Base-by-base conservation (phyloP, 1,284 basidiomycete genomes). In the Athelia sp. region DNA sequence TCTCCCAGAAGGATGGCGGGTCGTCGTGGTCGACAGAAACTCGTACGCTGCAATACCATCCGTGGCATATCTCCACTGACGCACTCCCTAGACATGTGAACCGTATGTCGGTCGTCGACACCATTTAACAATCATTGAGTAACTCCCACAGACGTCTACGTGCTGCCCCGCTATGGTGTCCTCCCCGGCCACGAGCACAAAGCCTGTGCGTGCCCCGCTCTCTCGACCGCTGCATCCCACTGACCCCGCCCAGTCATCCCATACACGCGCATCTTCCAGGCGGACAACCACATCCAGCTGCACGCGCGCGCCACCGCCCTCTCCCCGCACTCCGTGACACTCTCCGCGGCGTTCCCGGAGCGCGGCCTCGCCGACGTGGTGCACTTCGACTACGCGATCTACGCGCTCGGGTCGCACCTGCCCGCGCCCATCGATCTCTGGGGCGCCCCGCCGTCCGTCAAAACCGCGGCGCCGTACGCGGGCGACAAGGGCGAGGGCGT, bases 1-100 rank as follows among this genome's bases (percentile, higher is more conserved):
- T 31, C 65, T 79, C 15, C 75, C 76, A 2, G 49, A 58, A n/a
- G 66, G 61, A 34, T 77, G 72, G 69, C 58, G 71, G n/a, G 66
- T 79, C 40, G 69, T 79, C 19, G 66, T 73, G 17, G 64, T 79
- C 42, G 77, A 79, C 55, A 58, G 76, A 45, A 76, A 79, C 54
- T 64, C 69, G 42, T 70, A 52, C 38, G 58, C 52, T 26, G 42
- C 54, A 38, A 8, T 40, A 17, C 21, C 15, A 4, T 40, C 6
- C 14, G 31, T 38, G 15, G 24, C 15, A 14, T 19, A 18, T 17
- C 23, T 21, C 15, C 26, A 34, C 43, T 22, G 32, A 29, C 17
- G 24, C 43, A n/a, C 26, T 47, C 32, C 15, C 9, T 19, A 54
- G 57, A n/a, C 53, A 60, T 54, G 43, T 52, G 43, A 52, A 56